Evolutionary conservation across 2,329 filamentous ascomycete genomes (phyloP).

Genomic region (Curvularia verruculosa): DNA sequence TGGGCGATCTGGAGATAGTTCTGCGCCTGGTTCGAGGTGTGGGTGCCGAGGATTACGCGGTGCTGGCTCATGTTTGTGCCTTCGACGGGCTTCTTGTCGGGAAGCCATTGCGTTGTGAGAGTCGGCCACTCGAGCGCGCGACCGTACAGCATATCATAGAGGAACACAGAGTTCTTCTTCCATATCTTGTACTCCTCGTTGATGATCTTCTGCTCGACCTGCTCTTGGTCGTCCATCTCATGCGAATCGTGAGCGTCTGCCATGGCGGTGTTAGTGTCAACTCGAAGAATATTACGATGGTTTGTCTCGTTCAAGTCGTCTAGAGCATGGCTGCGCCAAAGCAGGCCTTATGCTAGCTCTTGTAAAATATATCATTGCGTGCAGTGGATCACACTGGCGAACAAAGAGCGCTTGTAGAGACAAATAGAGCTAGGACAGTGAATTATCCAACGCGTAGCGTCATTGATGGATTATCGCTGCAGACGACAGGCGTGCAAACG

Average conservation of each 20-base stretch:
- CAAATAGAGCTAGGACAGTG: neutral
- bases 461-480: neutral
- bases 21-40: slow-evolving; percentile 82
- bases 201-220: slow-evolving; percentile 83
- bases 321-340: neutral
- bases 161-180: slow-evolving; percentile 99
- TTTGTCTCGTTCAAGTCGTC: neutral
- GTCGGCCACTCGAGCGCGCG: slow-evolving; percentile 97
- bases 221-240: slow-evolving; percentile 71
- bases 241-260: slow-evolving; percentile 50
- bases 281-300: too few relatives aligned
- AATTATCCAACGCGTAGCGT: neutral
- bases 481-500: neutral
- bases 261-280: slow-evolving; percentile 10
- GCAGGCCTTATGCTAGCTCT: neutral
- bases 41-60: slow-evolving; percentile 89
- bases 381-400: neutral
- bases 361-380: neutral
- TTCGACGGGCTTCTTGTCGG: slow-evolving; percentile 68
- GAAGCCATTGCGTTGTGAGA: slow-evolving; percentile 96
- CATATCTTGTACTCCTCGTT: slow-evolving; percentile 99
- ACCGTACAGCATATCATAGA: slow-evolving; percentile 96
- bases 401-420: neutral
- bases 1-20: slow-evolving; percentile 97
- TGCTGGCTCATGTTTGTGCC: slow-evolving; percentile 88